Base-by-base conservation (phyloP, 495 filamentous ascomycete genomes). In the Acidiella bohemica region DNA sequence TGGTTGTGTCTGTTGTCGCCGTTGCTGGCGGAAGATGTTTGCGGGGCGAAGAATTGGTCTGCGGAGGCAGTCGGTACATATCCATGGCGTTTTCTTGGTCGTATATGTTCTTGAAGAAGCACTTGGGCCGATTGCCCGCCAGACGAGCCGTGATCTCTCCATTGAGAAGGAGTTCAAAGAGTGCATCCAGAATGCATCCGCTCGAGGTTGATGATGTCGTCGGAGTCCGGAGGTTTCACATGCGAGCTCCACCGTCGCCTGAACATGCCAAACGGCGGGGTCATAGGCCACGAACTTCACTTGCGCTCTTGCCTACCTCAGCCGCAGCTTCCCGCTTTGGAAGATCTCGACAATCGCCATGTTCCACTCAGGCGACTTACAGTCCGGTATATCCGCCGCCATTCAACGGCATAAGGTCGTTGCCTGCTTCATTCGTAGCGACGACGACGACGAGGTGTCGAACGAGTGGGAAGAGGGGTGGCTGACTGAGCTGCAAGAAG, bases 401-500 rank as follows among this genome's bases (percentile, higher is more conserved):
- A 61, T 95, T 9, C 70, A 72, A 35, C 63, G 83, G 53, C 53
- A 57, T 19, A 78, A 78, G 49, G 59, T 70, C 10, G 73, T 87
- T 4, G 68, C 70, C 32, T 84, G 81, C 55, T 83, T 87, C 60
- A 69, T 82, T 24, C 56, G 63, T 67, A 40, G 62, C 70, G 28
- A 68, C 71, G n/a, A n/a, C n/a, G 14, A 30, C 32, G 23, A 50
- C 34, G 39, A 42, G 24, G 64, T 13, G 56, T 72, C 31, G 73
- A 79, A 51, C 84, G 81, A 57, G 51, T 96, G 88, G 88, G 82
- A 94, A 56, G 53, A 75, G 27, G 74, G 81, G 13, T 84, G 77
- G 53, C 70, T 92, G 13, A 53, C 58, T 11, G 72, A 78, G 46
- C 31, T 71, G 13, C 57, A 52, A 36, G 51, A 57, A 5, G 58